Evolutionary conservation across 2,329 filamentous ascomycete genomes (phyloP).

Genomic region (Colletotrichum gloeosporioides): DNA sequence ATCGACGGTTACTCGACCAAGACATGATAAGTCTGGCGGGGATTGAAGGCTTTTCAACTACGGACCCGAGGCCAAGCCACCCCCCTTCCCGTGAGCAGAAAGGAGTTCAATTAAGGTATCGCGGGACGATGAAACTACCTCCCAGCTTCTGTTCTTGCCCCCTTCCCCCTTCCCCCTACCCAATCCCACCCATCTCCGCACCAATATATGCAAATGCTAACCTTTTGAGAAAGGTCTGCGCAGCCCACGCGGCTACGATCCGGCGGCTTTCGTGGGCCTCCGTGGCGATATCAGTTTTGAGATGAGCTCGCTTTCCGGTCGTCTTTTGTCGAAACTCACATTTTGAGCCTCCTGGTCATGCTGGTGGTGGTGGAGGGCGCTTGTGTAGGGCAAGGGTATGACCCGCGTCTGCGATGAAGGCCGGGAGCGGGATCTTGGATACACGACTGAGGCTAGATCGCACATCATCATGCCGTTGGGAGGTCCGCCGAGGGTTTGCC

Average conservation of each 20-base stretch:
- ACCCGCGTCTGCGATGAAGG: not conserved
- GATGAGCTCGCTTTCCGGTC: not conserved
- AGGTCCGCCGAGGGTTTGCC: not conserved
- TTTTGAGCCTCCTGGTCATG: conserved; percentile 1
- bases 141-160: not conserved
- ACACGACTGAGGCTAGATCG: not conserved
- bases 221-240: not conserved
- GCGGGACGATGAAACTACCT: conserved; percentile 12
- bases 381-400: not conserved
- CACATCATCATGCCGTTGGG: not conserved
- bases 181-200: not conserved
- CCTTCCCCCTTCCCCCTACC: not conserved
- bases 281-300: not conserved
- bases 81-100: not conserved
- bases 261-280: not conserved
- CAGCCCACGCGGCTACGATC: not conserved
- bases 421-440: not conserved
- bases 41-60: conserved; percentile 7
- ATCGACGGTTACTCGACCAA: not conserved
- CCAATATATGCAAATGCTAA: not conserved
- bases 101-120: not conserved
- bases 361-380: not conserved
- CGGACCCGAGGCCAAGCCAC: not conserved
- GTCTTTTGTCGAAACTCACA: not conserved
- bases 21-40: conserved; percentile 1